Evolutionary conservation across 345 rosid species (phyloP).

Genomic region (Balakata baccata): DNA sequence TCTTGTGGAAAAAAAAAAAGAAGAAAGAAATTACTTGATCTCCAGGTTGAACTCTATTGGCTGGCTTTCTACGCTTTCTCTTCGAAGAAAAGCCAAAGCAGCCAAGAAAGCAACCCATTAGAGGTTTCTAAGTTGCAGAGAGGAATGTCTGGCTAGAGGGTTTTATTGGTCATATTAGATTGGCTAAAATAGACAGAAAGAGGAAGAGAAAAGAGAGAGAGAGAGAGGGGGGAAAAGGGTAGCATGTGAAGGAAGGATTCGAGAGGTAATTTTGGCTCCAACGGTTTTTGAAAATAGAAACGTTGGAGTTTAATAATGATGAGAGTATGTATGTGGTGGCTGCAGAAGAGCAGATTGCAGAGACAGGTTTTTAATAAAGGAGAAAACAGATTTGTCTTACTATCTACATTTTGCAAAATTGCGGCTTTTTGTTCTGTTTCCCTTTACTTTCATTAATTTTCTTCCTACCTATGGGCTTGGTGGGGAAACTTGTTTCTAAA

Average conservation of each 20-base stretch:
- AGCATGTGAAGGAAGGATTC: background rate
- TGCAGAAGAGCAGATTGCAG: background rate
- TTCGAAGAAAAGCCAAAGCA: constrained; percentile 31
- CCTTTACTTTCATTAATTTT: no score
- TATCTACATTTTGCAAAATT: background rate
- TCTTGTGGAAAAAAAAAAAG: background rate
- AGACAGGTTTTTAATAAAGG: constrained; percentile 1
- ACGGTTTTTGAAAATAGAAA: constrained; percentile 62
- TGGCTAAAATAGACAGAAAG: constrained; percentile 1
- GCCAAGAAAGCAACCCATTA: constrained; percentile 32
- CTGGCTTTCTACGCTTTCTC: constrained; percentile 24
- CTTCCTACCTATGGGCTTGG: no score
- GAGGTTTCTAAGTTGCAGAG: background rate
- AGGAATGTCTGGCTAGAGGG: constrained; percentile 2
- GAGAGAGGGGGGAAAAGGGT: background rate
- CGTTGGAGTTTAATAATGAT: constrained; percentile 54
- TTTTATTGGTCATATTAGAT: background rate
- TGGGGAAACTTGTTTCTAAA: no score
- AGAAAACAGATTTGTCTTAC: constrained; percentile 16
- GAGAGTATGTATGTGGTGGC: constrained; percentile 29
- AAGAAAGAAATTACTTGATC: constrained; percentile 17
- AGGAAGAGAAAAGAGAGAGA: background rate
- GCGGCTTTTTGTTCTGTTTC: background rate
- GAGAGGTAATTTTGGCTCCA: constrained; percentile 34
- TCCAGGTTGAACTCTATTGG: constrained; percentile 13